These are phyloP conservation scores for Penicillium psychrofluorescens DNA, from an alignment of 495 filamentous ascomycete genomes.

Conservation along the genomic window DNA sequence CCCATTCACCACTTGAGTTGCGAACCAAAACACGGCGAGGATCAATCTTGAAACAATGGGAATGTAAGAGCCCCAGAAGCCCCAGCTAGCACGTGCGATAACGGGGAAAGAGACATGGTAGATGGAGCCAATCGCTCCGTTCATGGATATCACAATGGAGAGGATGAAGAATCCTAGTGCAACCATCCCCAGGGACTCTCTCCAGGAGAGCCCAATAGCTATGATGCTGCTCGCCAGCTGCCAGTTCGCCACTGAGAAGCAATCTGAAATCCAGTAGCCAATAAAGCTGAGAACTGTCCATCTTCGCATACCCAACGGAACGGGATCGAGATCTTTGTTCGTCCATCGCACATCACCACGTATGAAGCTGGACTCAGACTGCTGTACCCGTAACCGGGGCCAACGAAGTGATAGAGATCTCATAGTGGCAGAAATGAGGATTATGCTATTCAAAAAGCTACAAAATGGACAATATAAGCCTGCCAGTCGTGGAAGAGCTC, in stretches of 20 bases:
- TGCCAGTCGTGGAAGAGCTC: no score
- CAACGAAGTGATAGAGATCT: no score
- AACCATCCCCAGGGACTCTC: conserved; percentile 54
- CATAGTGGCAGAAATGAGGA: no score
- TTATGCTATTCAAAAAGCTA: no score
- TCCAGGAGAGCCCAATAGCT: conserved; percentile 53
- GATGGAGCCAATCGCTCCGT: conserved; percentile 54
- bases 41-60: conserved; percentile 58
- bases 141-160: conserved; percentile 56
- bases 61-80: conserved; percentile 63
- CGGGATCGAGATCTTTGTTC: no score
- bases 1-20: conserved; percentile 61
- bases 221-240: conserved; percentile 54
- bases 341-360: no score
- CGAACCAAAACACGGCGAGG: conserved; percentile 66
- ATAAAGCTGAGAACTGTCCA: no score
- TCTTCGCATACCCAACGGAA: no score
- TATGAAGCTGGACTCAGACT: no score
- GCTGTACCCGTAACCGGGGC: no score
- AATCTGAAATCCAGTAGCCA: conserved; percentile 55
- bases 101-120: conserved; percentile 65
- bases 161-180: conserved; percentile 56
- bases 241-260: conserved; percentile 55
- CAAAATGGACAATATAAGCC: no score
- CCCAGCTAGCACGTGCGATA: conserved; percentile 57